Base-by-base conservation (phyloP, 768 basidiomycete genomes). In the Tricholoma hemisulphureum region DNA sequence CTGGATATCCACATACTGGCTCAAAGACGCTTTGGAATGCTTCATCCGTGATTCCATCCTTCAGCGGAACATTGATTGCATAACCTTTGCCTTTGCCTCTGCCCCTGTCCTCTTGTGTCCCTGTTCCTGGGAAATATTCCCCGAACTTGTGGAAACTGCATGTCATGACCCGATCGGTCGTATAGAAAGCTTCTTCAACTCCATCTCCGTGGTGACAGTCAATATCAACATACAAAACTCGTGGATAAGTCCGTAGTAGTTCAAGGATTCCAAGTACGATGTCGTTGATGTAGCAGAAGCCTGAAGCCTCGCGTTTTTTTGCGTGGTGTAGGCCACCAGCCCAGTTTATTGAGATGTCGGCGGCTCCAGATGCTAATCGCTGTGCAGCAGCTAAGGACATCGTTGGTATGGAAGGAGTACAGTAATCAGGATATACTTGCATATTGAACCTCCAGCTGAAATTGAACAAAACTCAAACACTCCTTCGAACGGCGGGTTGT, bases 131-230 rank as follows among this genome's bases (percentile, higher is more conserved):
- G 70, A 95, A 96, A 68, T 88, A 95, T 66, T 97, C 95, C 16
- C 97, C 96, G 65, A 91, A 98, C 72, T 98, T 96, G 77, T 98
- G 97, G 70, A 99, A 96, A 49, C 90, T 93, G 66, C 88, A 91
- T 2, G 96, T 98, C 91, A 98, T 95, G 65, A 98, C 97, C 51
- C 97, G 81, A 70, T 98, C 93, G 3, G 93, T 96, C 32, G 92
- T 95, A 71, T 97, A 98, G 77, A 98, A 98, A 2, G 96, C 97
- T 69, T 98, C 97, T 66, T 99, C 97, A 31, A 98, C 97, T 13
- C 96, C 96, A 69, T 98, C 97, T 16, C 97, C 96, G 71, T 99
- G 97, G 70, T 98, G 97, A 51, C 94, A 94, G 72, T 98, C 97
- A 58, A 98, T 95, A 74, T 99, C 96, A 72, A 99, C 89, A 70